These are phyloP conservation scores for Ramichloridium luteum DNA, from an alignment of 2,329 filamentous ascomycete genomes.

Conservation along the genomic window DNA sequence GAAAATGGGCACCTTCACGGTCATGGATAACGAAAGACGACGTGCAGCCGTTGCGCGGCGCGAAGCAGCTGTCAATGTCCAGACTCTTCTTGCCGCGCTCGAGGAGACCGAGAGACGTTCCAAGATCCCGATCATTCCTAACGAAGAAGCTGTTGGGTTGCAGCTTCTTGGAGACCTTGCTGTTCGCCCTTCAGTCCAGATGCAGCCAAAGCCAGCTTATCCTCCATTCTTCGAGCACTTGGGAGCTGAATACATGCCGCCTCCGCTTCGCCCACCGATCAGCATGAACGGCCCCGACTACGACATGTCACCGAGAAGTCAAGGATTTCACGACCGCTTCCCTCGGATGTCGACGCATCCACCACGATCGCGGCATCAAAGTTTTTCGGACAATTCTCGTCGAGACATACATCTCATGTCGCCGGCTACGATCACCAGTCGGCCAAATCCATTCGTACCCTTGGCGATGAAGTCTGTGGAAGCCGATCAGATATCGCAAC, in stretches of 20 bases:
- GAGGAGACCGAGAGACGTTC: slow-evolving; percentile 19
- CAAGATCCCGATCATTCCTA: slow-evolving; percentile 22
- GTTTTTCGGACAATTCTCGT: neutral
- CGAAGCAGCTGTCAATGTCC: slow-evolving; percentile 23
- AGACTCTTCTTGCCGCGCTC: slow-evolving; percentile 27
- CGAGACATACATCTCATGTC: neutral
- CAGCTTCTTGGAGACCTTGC: slow-evolving; percentile 20
- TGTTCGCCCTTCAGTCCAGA: no score
- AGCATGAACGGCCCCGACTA: neutral
- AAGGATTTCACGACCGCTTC: neutral
- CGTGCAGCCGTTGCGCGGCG: slow-evolving; percentile 28
- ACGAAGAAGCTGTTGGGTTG: slow-evolving; percentile 31
- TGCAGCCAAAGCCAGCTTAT: no score
- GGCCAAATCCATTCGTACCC: neutral
- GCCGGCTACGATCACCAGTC: slow-evolving; percentile 1
- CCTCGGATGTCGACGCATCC: neutral
- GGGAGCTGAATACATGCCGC: no score
- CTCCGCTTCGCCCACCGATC: neutral
- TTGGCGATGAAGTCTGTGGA: neutral
- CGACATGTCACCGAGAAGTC: neutral
- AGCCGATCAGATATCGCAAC: no score
- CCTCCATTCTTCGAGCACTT: no score
- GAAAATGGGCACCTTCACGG: slow-evolving; percentile 26
- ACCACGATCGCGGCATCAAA: neutral
- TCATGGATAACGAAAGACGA: slow-evolving; percentile 30